Conservation (phyloP, 2,329 filamentous ascomycete species). For the Lachnellula cervina region DNA sequence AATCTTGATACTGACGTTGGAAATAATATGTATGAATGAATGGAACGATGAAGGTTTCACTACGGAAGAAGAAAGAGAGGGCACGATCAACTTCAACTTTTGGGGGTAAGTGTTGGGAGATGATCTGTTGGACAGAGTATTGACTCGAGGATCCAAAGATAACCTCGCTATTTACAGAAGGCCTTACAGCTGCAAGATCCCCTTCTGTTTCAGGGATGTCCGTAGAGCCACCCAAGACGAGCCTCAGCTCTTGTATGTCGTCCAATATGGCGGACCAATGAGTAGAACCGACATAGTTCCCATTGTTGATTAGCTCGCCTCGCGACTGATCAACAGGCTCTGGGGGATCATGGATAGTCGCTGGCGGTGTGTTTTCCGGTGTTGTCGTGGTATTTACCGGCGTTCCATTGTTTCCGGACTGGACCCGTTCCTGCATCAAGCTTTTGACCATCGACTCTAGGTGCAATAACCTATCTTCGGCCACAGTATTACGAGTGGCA, state of each 20-base stretch:
- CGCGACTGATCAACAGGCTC: neutral
- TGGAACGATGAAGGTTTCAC: constrained; percentile 14
- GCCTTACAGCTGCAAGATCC: neutral
- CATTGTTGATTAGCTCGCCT: neutral
- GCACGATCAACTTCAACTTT: constrained; percentile 17
- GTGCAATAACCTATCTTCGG: constrained; percentile 14
- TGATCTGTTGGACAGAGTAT: constrained; percentile 12
- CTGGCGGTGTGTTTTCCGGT: neutral
- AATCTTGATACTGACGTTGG: constrained; percentile 20
- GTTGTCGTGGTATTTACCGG: constrained; percentile 11
- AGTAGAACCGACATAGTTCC: constrained; percentile 15
- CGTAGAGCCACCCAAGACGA: constrained; percentile 1
- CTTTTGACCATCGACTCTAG: constrained; percentile 15
- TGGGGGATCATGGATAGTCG: neutral
- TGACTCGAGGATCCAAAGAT: constrained; percentile 14
- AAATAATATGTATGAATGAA: constrained; percentile 22
- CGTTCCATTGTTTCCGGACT: neutral
- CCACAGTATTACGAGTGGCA: neutral
- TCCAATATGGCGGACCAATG: constrained; percentile 23
- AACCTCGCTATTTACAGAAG: constrained; percentile 1
- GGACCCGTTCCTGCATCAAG: constrained; percentile 10
- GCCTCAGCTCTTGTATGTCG: constrained; percentile 21
- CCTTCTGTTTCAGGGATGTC: neutral
- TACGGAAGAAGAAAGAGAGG: constrained; percentile 18
- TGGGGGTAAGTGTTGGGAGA: constrained; percentile 17